These are phyloP conservation scores for Tylopilus felleus DNA, from an alignment of 768 basidiomycete genomes.

Conservation along the genomic window DNA sequence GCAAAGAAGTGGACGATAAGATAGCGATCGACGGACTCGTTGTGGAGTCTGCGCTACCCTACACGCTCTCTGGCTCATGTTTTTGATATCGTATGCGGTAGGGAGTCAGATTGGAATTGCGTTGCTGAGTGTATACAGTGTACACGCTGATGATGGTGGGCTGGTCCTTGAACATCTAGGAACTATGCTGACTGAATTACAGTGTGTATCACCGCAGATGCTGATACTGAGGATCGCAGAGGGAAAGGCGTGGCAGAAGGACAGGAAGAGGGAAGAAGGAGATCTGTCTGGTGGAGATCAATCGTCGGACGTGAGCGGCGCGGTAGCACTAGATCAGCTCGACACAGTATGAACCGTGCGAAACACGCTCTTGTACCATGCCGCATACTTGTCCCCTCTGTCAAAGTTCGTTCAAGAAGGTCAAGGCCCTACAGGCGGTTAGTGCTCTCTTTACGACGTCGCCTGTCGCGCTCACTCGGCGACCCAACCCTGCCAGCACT, in stretches of 20 bases:
- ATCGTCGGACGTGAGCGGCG: too few species aligned
- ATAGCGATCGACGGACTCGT: conserved; percentile 4
- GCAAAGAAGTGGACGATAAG: neutral
- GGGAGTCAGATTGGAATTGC: neutral
- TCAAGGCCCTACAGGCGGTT: conserved; percentile 11
- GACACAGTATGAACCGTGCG: conserved; percentile 12
- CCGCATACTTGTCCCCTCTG: conserved; percentile 16
- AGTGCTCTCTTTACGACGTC: neutral
- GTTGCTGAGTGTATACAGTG: conserved; percentile 11
- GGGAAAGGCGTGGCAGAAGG: conserved; percentile 9
- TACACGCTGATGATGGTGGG: conserved; percentile 11
- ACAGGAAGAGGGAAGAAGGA: neutral
- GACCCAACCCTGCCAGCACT: conserved; percentile 10
- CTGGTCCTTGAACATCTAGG: neutral
- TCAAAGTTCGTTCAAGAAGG: conserved; percentile 17
- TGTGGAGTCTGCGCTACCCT: conserved; percentile 14
- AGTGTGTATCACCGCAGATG: conserved; percentile 18
- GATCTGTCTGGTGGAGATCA: neutral
- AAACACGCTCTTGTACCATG: conserved; percentile 13
- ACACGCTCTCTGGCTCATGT: conserved; percentile 13
- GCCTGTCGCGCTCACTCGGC: neutral
- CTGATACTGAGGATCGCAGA: conserved; percentile 12
- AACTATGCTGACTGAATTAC: neutral
- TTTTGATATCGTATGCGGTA: conserved; percentile 6
- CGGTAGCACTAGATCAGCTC: neutral